Evolutionary conservation across 371 early-diverging fungal species (phyloP), one percentile per base, ranked within the genome.

Genomic region (Dichotomocladium elegans): DNA sequence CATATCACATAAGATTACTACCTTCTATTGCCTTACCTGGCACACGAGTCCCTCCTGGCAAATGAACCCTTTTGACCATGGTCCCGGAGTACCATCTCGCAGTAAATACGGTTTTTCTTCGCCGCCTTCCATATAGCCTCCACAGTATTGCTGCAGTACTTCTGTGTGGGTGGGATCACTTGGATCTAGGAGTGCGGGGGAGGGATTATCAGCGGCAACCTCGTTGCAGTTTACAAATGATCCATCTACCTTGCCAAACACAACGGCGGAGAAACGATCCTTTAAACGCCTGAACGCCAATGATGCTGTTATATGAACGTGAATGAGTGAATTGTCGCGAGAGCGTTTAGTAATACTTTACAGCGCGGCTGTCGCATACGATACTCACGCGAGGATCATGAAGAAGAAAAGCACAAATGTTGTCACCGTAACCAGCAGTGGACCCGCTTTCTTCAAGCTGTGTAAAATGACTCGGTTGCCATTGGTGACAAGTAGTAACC

Each of bases 341-440:
- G n/a, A n/a, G n/a, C n/a, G n/a, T n/a, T n/a, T n/a, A n/a, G n/a
- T n/a, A n/a, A n/a, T n/a, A n/a, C n/a, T n/a, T n/a, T n/a, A n/a
- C n/a, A n/a, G n/a, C n/a, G n/a, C 35, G 15, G 17, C 17, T 5
- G 35, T n/a, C 8, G 5, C 37, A 0, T 37, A 17, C 37, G n/a
- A 37, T 42, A 48, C 68, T 57, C 72, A 78, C 79, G 79, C 80
- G 59, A 84, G 83, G 22, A 86, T 61, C 14, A 84, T 58, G 49
- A 82, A 82, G 35, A 86, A 86, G 59, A 83, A 86, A 5, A 72
- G 57, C 9, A 86, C 79, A 59, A 83, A 86, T 25, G 80, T 73
- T 8, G 69, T 53, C 15, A 84, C 79, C 35, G 82, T 82, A 40
- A 74, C 77, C 27, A 86, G 61, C 6, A 86, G 58, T 3, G 84